A percentile compares a stretch with the other conserved stretches of the same genome.
Evolutionary conservation across 2,329 filamentous ascomycete species (phyloP).

Genomic region (Biscogniauxia marginata): DNA sequence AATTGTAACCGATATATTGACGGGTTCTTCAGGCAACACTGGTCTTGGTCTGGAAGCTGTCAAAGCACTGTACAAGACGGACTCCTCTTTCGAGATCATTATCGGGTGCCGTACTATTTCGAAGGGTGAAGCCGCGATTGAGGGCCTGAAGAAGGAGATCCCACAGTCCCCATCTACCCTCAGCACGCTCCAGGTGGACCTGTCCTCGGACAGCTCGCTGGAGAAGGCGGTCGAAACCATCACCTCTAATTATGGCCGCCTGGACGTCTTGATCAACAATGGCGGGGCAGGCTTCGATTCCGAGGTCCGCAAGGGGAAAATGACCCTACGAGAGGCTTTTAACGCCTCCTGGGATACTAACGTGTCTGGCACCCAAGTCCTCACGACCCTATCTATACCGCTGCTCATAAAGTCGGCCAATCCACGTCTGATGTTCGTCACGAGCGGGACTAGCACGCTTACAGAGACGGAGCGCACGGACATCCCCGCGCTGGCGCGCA

Average conservation of each 20-base stretch:
- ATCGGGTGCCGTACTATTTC: conserved; percentile 45
- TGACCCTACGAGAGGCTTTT: conserved; percentile 38
- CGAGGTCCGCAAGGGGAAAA: conserved; percentile 22
- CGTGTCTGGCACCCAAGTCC: conserved; percentile 38
- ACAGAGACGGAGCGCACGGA: conserved; percentile 27
- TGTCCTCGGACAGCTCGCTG: conserved; percentile 48
- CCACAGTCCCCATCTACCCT: conserved; percentile 37
- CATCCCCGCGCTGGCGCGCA: conserved; percentile 7
- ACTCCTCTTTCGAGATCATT: conserved; percentile 44
- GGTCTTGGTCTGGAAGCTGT: conserved; percentile 19
- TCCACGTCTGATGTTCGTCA: conserved; percentile 48
- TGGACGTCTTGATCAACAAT: conserved; percentile 52
- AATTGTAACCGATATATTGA: neutral
- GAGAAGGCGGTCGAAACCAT: conserved; percentile 39
- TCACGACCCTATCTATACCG: conserved; percentile 37
- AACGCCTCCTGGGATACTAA: conserved; percentile 44
- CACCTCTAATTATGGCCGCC: conserved; percentile 32
- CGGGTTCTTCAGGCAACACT: conserved; percentile 14
- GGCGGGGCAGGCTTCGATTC: conserved; percentile 41
- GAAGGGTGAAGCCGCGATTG: conserved; percentile 45
- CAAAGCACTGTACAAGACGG: conserved; percentile 23
- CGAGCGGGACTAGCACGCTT: conserved; percentile 41
- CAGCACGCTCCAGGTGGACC: conserved; percentile 44
- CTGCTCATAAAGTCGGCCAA: conserved; percentile 42
- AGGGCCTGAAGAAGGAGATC: conserved; percentile 35